Evolutionary conservation across 192 early-diverging fungal genomes (phyloP), one percentile per base, ranked within the genome.

Genomic region (Rhizoclosmatium sp.): DNA sequence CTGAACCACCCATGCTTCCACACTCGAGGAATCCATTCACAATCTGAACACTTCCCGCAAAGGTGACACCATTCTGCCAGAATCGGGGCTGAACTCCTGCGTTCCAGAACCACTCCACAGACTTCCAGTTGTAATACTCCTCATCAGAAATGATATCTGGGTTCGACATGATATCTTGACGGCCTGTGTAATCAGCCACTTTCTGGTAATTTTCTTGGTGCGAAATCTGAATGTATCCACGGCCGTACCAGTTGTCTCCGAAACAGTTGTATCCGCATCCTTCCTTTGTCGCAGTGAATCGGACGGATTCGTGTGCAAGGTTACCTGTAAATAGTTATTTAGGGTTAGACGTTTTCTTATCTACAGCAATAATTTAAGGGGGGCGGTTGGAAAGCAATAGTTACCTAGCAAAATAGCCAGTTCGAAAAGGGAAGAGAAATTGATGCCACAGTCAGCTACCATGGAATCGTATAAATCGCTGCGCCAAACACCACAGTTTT

Each of bases 1-100:
- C 46, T 12, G 14, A 21, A n/a, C 66, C 66, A 44, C 66, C 66
- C 47, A 47, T 16, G 46, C 41, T 23, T n/a, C 46, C 9, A 51
- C 75, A 76, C 44, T 76, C 75, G n/a, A 76, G 9, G 46, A 14
- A 31, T 31, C 75, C 75, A 44, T 76, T 76, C n/a, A 76, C 49
- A 12, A 12, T 40, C 14, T 54, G 16, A 2, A 67, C 75, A 67
- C 46, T 51, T n/a, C 12, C 42, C 4, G n/a, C 75, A 12, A 76
- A 16, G 10, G 19, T 76, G 64, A 59, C 16, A 39, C 75, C 75
- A 31, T 14, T 41, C 9, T 9, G 12, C 9, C 51, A 39, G 31
- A 76, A 31, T 1, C 3, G 16, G 14, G 75, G 75, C n/a, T 76
- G 75, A 4, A 76, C 75, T 10, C 9, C 21, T 10, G 10, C 40